Evolutionary conservation across 176 grass and related monocot species (phyloP).

Genomic region (Avena insularis): DNA sequence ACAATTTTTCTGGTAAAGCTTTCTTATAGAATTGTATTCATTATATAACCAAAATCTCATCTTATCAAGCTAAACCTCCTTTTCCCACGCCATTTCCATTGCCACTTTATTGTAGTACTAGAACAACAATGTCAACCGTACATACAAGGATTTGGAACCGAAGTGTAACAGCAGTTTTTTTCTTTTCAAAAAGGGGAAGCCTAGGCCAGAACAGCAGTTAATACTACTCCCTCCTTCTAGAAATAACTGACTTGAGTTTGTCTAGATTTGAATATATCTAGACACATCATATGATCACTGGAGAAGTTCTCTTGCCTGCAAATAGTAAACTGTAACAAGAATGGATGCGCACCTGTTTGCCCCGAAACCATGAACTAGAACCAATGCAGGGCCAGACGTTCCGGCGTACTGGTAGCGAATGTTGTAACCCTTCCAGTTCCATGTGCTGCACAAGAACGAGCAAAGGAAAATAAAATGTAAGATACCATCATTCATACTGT

Average conservation of each 20-base stretch:
- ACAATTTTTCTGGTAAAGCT: neutral
- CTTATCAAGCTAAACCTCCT: neutral
- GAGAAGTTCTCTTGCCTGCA: constrained; percentile 10
- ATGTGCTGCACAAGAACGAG: constrained; percentile 46
- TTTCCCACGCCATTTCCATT: neutral
- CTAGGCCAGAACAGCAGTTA: too few relatives aligned
- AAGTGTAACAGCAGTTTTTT: neutral
- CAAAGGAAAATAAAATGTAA: neutral
- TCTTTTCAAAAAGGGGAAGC: too few relatives aligned
- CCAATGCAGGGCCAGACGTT: constrained; percentile 70
- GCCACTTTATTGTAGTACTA: neutral
- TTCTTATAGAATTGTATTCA: neutral
- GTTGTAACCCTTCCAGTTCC: constrained; percentile 81
- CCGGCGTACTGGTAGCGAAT: constrained; percentile 82
- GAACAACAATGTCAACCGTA: neutral
- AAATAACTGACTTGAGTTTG: too few relatives aligned
- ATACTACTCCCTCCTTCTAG: too few relatives aligned
- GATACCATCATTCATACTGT: too few relatives aligned
- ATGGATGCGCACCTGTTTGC: constrained; percentile 74
- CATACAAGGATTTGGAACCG: neutral
- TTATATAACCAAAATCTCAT: neutral
- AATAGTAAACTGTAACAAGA: constrained; percentile 2
- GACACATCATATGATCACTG: constrained; percentile 17
- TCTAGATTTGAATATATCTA: too few relatives aligned
- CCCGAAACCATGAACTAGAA: constrained; percentile 91